phyloP scores from a whole-genome alignment of 73 alveolate genomes.

The Tetrahymena malaccensis region DNA sequence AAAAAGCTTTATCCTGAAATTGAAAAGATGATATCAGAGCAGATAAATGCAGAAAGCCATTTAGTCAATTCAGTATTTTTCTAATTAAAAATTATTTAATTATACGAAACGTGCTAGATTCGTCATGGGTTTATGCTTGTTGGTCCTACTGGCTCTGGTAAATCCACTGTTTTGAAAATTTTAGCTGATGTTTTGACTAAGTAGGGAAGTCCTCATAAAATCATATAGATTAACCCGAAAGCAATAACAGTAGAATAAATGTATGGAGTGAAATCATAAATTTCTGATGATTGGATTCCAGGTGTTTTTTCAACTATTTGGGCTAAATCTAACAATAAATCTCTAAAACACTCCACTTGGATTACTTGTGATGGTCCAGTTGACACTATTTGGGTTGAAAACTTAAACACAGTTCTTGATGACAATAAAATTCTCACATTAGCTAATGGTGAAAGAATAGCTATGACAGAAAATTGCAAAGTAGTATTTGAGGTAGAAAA shows the following conservation, averaged over 20 bases:
- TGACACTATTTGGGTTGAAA: constrained; percentile 99
- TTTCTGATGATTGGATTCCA: constrained; percentile 98
- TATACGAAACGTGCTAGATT: constrained; percentile 98
- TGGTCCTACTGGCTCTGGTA: constrained; percentile 98
- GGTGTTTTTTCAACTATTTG: constrained; percentile 99
- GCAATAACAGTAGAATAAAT: constrained; percentile 97
- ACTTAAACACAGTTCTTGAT: constrained; percentile 98
- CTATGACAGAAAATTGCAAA: constrained; percentile 98
- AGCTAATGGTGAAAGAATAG: constrained; percentile 98
- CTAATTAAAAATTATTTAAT: constrained; percentile 93
- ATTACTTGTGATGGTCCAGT: constrained; percentile 99
- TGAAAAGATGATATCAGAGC: constrained; percentile 70
- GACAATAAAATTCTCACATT: constrained; percentile 98
- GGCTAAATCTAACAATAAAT: constrained; percentile 95
- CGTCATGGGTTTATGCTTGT: constrained; percentile 99
- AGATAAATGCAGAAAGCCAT: constrained; percentile 12
- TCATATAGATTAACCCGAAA: constrained; percentile 96
- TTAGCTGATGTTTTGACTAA: constrained; percentile 66
- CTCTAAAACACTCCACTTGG: constrained; percentile 95
- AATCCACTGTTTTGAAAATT: constrained; percentile 72
- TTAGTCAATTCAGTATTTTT: constrained; percentile 20
- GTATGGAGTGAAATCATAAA: constrained; percentile 96
- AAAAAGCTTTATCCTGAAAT: constrained; percentile 93
- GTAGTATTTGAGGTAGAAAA: constrained; percentile 99
- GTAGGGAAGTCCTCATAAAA: constrained; percentile 29